phyloP scores from a whole-genome alignment of 805 yeast genomes.

The Candida railenensis region DNA sequence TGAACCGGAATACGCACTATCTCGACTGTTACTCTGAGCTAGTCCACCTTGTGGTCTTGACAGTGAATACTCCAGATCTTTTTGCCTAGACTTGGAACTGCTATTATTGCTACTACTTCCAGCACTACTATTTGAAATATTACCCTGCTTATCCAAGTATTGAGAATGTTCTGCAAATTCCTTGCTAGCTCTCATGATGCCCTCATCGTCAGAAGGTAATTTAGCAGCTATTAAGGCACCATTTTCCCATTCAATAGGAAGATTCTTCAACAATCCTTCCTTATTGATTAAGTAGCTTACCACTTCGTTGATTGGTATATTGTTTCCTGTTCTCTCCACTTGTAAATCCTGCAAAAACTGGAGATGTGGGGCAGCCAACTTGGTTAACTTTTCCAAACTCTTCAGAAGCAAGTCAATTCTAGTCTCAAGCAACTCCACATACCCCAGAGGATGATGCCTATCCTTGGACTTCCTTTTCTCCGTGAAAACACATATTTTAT shows the following conservation, averaged over 20 bases:
- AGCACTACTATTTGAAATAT: neutral
- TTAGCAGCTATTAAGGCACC: conserved; percentile 44
- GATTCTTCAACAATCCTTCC: conserved; percentile 35
- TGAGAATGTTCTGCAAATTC: conserved; percentile 34
- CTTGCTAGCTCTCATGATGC: conserved; percentile 23
- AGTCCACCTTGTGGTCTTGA: neutral
- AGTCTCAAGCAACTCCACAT: conserved; percentile 63
- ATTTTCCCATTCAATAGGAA: conserved; percentile 46
- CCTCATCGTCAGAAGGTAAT: conserved; percentile 18
- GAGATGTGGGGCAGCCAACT: conserved; percentile 28
- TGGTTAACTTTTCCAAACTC: conserved; percentile 44
- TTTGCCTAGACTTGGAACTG: neutral
- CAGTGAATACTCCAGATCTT: neutral
- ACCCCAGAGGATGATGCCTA: conserved; percentile 56
- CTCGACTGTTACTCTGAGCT: neutral
- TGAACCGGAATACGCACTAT: neutral
- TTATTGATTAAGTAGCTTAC: conserved; percentile 42
- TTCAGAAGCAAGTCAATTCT: conserved; percentile 52
- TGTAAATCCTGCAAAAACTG: conserved; percentile 22
- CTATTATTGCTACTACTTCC: neutral
- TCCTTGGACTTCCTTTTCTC: conserved; percentile 55
- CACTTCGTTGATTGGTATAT: conserved; percentile 47
- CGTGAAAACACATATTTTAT: conserved; percentile 58
- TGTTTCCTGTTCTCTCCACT: conserved; percentile 12
- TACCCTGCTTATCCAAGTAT: conserved; percentile 1